phyloP scores from a whole-genome alignment of 1,284 basidiomycete species.

The Ustilago xerochloae region DNA sequence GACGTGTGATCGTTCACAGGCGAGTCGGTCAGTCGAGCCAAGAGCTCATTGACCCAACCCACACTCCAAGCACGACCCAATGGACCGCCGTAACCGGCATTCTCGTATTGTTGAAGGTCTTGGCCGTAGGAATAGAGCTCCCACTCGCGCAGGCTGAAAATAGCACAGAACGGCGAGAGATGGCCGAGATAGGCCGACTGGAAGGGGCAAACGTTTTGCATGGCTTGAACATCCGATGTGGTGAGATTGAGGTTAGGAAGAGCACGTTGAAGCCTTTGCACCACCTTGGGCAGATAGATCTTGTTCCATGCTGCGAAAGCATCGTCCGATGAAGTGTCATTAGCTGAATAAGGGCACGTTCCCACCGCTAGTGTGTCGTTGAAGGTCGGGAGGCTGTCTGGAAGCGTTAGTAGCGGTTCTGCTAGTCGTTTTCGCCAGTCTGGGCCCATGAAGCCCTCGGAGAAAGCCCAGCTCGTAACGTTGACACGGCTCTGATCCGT shows the following conservation, averaged over 20 bases:
- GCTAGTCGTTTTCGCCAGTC: slow-evolving; percentile 21
- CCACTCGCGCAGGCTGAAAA: slow-evolving; percentile 21
- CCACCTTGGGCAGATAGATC: slow-evolving; percentile 14
- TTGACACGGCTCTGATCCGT: slow-evolving; percentile 27
- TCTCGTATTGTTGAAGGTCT: slow-evolving; percentile 25
- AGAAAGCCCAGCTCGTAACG: slow-evolving; percentile 18
- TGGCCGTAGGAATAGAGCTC: slow-evolving; percentile 27
- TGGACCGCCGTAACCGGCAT: slow-evolving; percentile 20
- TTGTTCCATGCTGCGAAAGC: slow-evolving; percentile 25
- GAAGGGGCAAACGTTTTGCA: slow-evolving; percentile 31
- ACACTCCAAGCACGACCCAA: slow-evolving; percentile 21
- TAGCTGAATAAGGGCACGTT: slow-evolving; percentile 17
- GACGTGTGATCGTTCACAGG: slow-evolving; percentile 16
- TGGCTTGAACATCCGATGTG: slow-evolving; percentile 16
- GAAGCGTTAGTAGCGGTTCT: slow-evolving; percentile 14
- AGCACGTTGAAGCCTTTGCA: slow-evolving; percentile 14
- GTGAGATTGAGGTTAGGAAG: slow-evolving; percentile 23
- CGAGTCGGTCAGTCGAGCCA: slow-evolving; percentile 22
- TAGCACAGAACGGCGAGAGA: slow-evolving; percentile 24
- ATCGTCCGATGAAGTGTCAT: slow-evolving; percentile 21
- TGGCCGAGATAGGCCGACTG: slow-evolving; percentile 21
- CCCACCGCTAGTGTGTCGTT: slow-evolving; percentile 18
- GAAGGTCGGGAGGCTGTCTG: slow-evolving; percentile 15
- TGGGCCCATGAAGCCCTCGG: slow-evolving; percentile 14
- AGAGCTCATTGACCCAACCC: slow-evolving; percentile 33